A percentile compares a stretch with the other conserved stretches of the same genome.
Conservation (phyloP, 306 rosid species). For the Inga laurina region DNA sequence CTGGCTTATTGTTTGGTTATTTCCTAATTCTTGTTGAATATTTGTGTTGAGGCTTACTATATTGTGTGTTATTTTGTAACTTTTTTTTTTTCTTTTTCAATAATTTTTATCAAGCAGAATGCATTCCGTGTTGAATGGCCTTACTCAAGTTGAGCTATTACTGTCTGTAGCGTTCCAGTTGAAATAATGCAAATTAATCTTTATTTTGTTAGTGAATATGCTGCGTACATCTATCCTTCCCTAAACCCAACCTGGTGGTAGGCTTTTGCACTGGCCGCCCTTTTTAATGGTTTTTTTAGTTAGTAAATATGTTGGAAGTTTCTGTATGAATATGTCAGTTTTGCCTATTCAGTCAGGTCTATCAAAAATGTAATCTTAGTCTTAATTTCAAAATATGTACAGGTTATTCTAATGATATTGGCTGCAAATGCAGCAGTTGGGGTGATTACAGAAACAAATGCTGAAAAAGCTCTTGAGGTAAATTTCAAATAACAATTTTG, state of each 20-base stretch:
- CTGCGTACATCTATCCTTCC: no score
- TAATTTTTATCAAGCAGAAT: not conserved
- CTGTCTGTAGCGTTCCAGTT: not conserved
- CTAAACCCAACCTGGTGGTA: no score
- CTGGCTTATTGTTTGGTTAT: not conserved
- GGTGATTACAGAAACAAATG: conserved; percentile 94
- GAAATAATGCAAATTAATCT: conserved; percentile 5
- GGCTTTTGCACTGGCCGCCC: no score
- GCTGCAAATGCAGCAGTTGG: conserved; percentile 98
- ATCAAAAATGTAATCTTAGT: conserved; percentile 15
- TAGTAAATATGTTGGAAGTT: not conserved
- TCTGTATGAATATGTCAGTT: not conserved
- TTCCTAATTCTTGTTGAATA: not conserved
- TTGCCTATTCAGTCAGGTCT: not conserved
- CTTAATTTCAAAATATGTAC: conserved; percentile 33
- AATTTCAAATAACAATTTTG: conserved; percentile 31
- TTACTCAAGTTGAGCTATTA: conserved; percentile 5
- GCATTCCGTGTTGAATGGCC: conserved; percentile 5
- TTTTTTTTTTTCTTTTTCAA: not conserved
- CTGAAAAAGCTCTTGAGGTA: conserved; percentile 98
- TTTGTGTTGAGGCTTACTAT: not conserved
- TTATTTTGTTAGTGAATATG: conserved; percentile 1
- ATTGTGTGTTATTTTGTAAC: not conserved
- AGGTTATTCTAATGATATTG: conserved; percentile 95
- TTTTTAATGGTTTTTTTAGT: conserved; percentile 10